Conservation (phyloP, 345 rosid species). For the Zanthoxylum bungeanum region DNA sequence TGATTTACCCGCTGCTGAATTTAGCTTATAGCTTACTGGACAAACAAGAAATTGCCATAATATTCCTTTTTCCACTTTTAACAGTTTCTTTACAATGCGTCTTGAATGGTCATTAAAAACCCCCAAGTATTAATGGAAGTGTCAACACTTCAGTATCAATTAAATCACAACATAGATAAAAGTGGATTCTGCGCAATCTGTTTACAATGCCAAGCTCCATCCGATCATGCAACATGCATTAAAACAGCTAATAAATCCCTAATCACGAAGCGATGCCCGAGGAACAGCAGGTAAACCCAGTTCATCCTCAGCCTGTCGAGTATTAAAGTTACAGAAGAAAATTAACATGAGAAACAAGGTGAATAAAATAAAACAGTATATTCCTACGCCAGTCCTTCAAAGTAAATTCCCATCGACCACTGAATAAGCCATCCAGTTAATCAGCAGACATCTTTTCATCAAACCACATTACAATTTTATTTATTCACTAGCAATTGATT, state of each 20-base stretch:
- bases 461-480: not conserved
- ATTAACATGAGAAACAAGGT: not conserved
- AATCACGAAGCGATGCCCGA: slow-evolving; percentile 74
- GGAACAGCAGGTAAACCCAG: slow-evolving; percentile 88
- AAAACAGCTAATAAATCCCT: not conserved
- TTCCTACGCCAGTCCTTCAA: not conserved
- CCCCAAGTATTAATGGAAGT: not conserved
- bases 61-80: too few relatives aligned
- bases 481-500: not conserved
- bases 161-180: slow-evolving; percentile 1
- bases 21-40: not conserved
- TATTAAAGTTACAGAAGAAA: slow-evolving; percentile 3
- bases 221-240: not conserved
- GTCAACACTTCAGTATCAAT: slow-evolving; percentile 10
- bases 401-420: not conserved
- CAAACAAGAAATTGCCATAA: too few relatives aligned
- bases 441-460: not conserved
- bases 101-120: not conserved
- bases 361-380: not conserved
- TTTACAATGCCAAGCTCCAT: slow-evolving; percentile 15
- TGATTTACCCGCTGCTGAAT: too few relatives aligned
- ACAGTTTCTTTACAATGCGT: not conserved
- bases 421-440: not conserved
- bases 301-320: slow-evolving; percentile 81
- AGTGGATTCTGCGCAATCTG: slow-evolving; percentile 20